phyloP scores from a whole-genome alignment of 2,329 filamentous ascomycete genomes.

The Exophiala aquamarina region DNA sequence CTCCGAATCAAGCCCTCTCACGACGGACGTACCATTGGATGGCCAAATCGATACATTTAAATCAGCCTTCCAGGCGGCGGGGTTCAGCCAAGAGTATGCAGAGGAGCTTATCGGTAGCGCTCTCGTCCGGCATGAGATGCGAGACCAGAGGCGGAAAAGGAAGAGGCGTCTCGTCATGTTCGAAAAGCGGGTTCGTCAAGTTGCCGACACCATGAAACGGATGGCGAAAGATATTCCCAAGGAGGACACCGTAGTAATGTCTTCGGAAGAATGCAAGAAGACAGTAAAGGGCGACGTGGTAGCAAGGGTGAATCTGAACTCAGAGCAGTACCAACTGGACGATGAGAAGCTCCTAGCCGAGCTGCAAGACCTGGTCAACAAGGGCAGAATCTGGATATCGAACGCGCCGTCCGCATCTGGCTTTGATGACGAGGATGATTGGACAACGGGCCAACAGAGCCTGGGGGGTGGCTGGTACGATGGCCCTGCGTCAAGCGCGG shows the following conservation, averaged over 20 bases:
- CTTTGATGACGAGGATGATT: too few relatives aligned
- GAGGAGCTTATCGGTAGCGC: background rate
- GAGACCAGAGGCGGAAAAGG: background rate
- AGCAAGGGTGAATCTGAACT: too few relatives aligned
- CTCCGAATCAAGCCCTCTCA: background rate
- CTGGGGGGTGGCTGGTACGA: too few relatives aligned
- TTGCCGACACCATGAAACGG: background rate
- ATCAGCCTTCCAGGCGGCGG: background rate
- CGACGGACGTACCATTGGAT: background rate
- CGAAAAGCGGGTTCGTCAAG: slow-evolving; percentile 1
- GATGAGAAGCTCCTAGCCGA: background rate
- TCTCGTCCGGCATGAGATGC: too few relatives aligned
- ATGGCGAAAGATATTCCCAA: background rate
- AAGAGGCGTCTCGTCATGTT: slow-evolving; percentile 1
- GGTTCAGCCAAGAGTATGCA: background rate
- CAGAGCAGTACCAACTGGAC: background rate
- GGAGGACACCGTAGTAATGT: too few relatives aligned
- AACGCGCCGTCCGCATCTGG: too few relatives aligned
- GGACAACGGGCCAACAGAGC: too few relatives aligned
- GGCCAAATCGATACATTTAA: background rate
- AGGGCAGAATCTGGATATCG: background rate
- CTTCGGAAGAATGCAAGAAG: too few relatives aligned
- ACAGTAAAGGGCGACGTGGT: too few relatives aligned
- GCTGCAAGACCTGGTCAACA: background rate
- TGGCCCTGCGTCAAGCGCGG: too few relatives aligned